A percentile compares a stretch with the other conserved stretches of the same genome.
phyloP scores from a whole-genome alignment of 2,329 filamentous ascomycete genomes.

The Phyllosticta citriasiana region DNA sequence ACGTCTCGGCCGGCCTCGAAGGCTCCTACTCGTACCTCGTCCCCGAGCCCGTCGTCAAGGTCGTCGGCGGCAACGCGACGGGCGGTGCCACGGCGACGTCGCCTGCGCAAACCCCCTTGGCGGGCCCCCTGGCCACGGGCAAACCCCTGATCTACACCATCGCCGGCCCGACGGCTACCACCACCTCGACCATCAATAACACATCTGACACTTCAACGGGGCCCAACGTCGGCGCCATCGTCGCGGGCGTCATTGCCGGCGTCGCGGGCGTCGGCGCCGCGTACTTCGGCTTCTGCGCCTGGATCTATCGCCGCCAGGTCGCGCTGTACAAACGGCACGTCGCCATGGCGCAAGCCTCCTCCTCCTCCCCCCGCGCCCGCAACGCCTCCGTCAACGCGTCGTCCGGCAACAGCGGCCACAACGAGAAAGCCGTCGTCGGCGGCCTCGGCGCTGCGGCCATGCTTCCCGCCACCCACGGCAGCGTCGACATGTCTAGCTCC shows the following conservation, averaged over 20 bases:
- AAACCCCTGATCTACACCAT: conserved; percentile 59
- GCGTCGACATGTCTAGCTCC: conserved; percentile 6
- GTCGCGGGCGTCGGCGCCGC: conserved; percentile 49
- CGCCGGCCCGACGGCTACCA: conserved; percentile 32
- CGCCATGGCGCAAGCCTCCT: conserved; percentile 51
- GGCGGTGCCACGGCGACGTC: conserved; percentile 62
- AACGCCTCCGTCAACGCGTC: conserved; percentile 13
- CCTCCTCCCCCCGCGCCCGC: conserved; percentile 25
- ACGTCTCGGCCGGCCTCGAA: conserved; percentile 43
- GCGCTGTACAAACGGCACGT: conserved; percentile 60
- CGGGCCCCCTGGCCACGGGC: conserved; percentile 61
- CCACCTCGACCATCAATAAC: conserved; percentile 18
- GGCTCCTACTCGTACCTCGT: conserved; percentile 59
- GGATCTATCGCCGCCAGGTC: conserved; percentile 63
- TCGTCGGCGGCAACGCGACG: conserved; percentile 56
- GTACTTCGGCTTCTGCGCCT: conserved; percentile 62
- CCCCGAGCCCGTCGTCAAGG: conserved; percentile 50
- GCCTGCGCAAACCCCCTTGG: conserved; percentile 53
- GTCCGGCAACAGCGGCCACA: not conserved
- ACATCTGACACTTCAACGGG: conserved; percentile 16
- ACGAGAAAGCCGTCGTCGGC: not conserved
- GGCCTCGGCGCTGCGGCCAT: not conserved
- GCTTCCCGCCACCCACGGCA: conserved; percentile 7
- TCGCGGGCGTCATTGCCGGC: conserved; percentile 55
- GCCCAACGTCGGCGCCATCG: conserved; percentile 44